Base-by-base conservation (phyloP, 805 yeast species). In the Candida chauliodis region DNA sequence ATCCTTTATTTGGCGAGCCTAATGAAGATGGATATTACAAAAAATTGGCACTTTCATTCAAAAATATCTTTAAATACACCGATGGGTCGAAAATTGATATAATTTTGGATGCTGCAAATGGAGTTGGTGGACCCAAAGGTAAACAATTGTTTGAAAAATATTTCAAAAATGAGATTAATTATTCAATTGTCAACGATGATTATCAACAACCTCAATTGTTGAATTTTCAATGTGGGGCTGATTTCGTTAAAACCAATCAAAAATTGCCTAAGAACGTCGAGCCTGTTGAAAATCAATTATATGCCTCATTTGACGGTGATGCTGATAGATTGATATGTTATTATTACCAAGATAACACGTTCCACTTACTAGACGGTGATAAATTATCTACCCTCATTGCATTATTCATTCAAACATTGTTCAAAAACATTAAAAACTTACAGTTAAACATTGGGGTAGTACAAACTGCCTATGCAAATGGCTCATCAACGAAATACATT, bases 381-480 rank as follows among this genome's bases (percentile, higher is more conserved):
- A 89, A 87, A 61, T 85, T 91, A 44, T 83, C 97, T 2, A 83
- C 96, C 0, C 65, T 93, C 42, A 75, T 87, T 38, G 95, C 96
- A 1, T 67, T 72, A 31, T 81, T 76, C 51, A 76, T 87, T 50
- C 71, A 66, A 43, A 69, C 78, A 38, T 60, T 75, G 11, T 63
- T 66, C 18, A 56, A 81, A 32, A 56, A 80, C 16, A 52, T 63
- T n/a, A 61, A 74, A 34, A 58, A 67, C 18, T 65, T 84, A 41
- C 40, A 52, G 5, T 58, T 73, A 39, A 52, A 61, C n/a, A 50
- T 74, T 36, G 99, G 97, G 7, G 93, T 90, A 4, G 89, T 93
- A 22, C 99, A 93, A 66, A 93, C 99, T 1, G 99, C 99, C 0
- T 93, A 93, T 55, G 99, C 99, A 35, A 93, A 93, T 58, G 99